Evolutionary conservation across 345 rosid species (phyloP), one percentile per base, ranked within the genome.

Genomic region (Arabidopsis suecica): DNA sequence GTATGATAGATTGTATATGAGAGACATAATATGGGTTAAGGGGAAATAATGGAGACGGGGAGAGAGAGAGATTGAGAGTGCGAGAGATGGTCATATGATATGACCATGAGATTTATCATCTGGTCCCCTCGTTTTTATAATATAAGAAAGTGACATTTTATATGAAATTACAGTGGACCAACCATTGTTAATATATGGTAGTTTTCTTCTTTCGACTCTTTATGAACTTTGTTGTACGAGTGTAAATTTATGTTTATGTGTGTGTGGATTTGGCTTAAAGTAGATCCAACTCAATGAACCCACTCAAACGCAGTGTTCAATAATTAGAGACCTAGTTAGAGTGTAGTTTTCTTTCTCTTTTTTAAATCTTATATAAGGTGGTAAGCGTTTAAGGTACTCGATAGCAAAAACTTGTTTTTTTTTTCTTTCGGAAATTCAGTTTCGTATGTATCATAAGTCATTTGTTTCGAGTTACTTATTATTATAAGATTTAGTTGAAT

Each of bases 61-160:
- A 5, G 1, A 60, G 65, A 53, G 25, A 14, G 14, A 57, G 75
- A 61, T 36, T 38, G 68, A 67, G 79, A 23, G 25, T 23, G 25
- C 25, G 25, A 23, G 69, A 72, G 49, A 72, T 58, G 68, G 68
- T 66, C 61, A 60, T 75, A 50, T 68, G 56, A 50, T 75, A 62
- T 58, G 61, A 68, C 30, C 79, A 60, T 76, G 69, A 69, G 79
- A 70, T 36, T 34, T 77, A 63, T 47, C 66, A 38, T 70, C 22
- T 76, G 70, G 80, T 76, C 71, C 80, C 80, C 75, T 54, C 60
- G 22, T 63, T 11, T 61, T 61, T 44, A 25, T 33, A 58, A 59
- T 59, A 9, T 6, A 42, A 30, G 32, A 42, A 59, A 13, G 14
- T 20, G 18, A 1, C 38, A n/a, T 75, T 49, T 22, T 57, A 0